Conservation (phyloP, 2,329 filamentous ascomycete genomes). For the Penicillium sp. region DNA sequence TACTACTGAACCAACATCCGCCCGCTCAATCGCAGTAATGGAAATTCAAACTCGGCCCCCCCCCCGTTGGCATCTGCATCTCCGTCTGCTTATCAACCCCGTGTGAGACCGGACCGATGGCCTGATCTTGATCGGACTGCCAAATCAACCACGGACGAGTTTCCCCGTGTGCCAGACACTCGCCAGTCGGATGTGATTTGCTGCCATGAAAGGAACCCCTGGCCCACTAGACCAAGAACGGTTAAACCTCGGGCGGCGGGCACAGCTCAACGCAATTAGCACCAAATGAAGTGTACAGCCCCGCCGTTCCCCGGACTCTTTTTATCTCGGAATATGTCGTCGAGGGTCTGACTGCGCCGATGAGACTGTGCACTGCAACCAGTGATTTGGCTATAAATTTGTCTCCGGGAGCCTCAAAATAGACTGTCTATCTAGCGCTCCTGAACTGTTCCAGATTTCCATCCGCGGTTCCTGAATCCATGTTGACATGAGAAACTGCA, state of each 20-base stretch:
- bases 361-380: neutral
- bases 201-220: neutral
- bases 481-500: neutral
- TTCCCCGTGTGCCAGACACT: conserved; percentile 1
- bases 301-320: conserved; percentile 4
- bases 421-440: neutral
- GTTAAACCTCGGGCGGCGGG: neutral
- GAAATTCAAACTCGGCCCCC: too few relatives aligned
- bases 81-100: neutral
- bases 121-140: conserved; percentile 5
- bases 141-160: conserved; percentile 8
- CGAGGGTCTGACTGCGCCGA: neutral
- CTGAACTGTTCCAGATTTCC: neutral
- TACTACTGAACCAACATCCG: neutral
- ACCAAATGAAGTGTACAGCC: neutral
- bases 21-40: neutral
- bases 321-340: neutral
- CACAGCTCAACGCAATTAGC: neutral
- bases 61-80: neutral
- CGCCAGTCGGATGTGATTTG: conserved; percentile 1
- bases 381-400: neutral
- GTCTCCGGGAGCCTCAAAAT: neutral
- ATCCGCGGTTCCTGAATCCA: neutral
- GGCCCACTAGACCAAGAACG: conserved; percentile 2
- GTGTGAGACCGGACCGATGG: neutral